Conservation (phyloP, 805 yeast genomes). For the Tetrapisispora taiwanensis region DNA sequence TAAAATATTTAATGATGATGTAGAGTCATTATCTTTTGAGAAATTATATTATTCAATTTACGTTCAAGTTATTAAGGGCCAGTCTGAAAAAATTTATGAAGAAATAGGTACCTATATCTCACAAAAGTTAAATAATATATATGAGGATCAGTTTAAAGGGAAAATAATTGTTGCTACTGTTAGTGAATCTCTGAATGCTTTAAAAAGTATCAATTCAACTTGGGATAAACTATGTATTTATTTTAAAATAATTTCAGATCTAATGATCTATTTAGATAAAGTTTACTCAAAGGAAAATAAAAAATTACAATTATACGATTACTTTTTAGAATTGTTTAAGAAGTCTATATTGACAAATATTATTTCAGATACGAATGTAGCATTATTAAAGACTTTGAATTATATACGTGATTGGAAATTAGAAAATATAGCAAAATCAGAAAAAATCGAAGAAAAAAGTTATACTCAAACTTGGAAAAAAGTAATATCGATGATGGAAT, state of each 20-base stretch:
- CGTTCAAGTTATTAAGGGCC: conserved; percentile 45
- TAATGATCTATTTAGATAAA: conserved; percentile 76
- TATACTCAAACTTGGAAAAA: conserved; percentile 49
- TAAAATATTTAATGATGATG: conserved; percentile 63
- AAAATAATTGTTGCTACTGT: no score
- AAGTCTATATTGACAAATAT: conserved; percentile 45
- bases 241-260: conserved; percentile 74
- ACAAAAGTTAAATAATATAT: conserved; percentile 6
- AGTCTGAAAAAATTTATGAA: conserved; percentile 9
- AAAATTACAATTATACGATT: conserved; percentile 56
- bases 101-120: conserved; percentile 8
- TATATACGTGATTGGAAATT: conserved; percentile 28
- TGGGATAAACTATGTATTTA: conserved; percentile 69
- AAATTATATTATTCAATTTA: conserved; percentile 74
- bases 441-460: not conserved
- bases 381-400: conserved; percentile 28
- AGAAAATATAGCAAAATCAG: conserved; percentile 37
- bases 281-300: conserved; percentile 68
- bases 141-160: not conserved
- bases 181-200: conserved; percentile 12
- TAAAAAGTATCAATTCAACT: conserved; percentile 27
- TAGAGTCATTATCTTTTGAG: conserved; percentile 69
- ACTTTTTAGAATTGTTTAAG: conserved; percentile 60
- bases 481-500: conserved; percentile 60
- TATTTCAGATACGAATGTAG: conserved; percentile 40